Evolutionary conservation across 2,329 filamentous ascomycete genomes (phyloP).

Genomic region (Cytospora piceae): DNA sequence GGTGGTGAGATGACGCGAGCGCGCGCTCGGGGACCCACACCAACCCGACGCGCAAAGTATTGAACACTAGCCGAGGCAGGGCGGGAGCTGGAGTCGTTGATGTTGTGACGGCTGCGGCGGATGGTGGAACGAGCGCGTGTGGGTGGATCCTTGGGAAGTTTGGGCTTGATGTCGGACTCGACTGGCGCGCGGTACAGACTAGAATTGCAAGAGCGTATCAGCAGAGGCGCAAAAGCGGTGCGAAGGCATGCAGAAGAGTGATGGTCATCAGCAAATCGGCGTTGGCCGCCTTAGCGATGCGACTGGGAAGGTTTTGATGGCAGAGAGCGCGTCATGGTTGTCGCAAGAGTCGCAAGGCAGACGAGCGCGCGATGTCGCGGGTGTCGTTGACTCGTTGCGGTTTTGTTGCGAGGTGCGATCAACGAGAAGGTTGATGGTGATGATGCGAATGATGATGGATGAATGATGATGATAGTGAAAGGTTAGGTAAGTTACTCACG

Average conservation of each 20-base stretch:
- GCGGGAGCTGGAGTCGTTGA: conserved; percentile 12
- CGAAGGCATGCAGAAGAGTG: neutral
- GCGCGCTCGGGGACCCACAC: conserved; percentile 1
- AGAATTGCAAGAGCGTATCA: conserved; percentile 21
- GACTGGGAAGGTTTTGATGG: conserved; percentile 1
- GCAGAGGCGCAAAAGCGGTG: neutral
- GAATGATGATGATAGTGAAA: neutral
- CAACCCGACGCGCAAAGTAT: conserved; percentile 17
- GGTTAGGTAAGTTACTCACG: conserved; percentile 21
- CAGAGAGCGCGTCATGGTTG: conserved; percentile 6
- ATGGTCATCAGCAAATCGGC: conserved; percentile 2
- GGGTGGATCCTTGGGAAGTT: conserved; percentile 34
- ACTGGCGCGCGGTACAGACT: conserved; percentile 40
- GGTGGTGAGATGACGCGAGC: conserved; percentile 18
- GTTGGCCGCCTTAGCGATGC: conserved; percentile 11
- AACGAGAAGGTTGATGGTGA: no score
- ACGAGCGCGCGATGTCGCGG: neutral
- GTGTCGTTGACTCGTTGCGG: neutral
- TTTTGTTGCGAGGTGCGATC: no score
- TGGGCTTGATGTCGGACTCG: conserved; percentile 38
- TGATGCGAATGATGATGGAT: neutral
- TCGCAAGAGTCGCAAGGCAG: neutral
- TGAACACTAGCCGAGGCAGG: conserved; percentile 17
- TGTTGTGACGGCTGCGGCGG: conserved; percentile 31
- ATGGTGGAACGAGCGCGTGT: conserved; percentile 37